These are phyloP conservation scores for Rossbeevera mucosa DNA, from an alignment of 768 basidiomycete genomes.

Conservation along the genomic window DNA sequence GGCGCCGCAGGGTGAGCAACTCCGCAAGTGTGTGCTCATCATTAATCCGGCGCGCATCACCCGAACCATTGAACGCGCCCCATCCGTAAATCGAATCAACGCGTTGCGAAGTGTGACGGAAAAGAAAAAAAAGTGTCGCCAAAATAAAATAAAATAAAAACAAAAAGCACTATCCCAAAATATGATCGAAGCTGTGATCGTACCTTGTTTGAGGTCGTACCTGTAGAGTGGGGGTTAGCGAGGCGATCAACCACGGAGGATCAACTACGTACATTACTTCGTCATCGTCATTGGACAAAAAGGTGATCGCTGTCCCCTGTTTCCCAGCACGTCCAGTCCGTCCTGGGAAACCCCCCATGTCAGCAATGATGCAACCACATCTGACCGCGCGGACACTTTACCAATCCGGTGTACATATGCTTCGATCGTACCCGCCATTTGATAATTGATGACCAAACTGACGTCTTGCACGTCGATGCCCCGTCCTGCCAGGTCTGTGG, in stretches of 20 bases:
- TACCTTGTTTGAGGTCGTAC: slow-evolving; percentile 94
- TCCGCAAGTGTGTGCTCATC: background rate
- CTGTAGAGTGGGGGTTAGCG: slow-evolving; percentile 38
- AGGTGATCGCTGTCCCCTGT: slow-evolving; percentile 88
- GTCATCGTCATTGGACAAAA: slow-evolving; percentile 93
- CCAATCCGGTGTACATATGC: slow-evolving; percentile 98
- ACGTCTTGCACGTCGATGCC: slow-evolving; percentile 99
- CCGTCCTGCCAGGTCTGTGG: slow-evolving; percentile 95
- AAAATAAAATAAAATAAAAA: background rate
- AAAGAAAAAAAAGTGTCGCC: background rate
- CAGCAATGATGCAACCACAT: background rate
- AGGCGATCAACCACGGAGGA: background rate
- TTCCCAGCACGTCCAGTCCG: slow-evolving; percentile 99
- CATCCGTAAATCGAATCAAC: too few species aligned
- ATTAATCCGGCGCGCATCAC: slow-evolving; percentile 1
- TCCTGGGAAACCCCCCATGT: slow-evolving; percentile 42
- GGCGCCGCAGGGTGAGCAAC: background rate
- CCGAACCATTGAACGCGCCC: slow-evolving; percentile 6
- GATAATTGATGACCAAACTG: slow-evolving; percentile 92
- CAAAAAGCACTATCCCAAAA: background rate
- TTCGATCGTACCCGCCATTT: slow-evolving; percentile 96
- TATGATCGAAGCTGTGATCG: slow-evolving; percentile 12
- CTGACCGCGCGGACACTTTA: slow-evolving; percentile 25
- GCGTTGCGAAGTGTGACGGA: background rate
- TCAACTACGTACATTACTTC: slow-evolving; percentile 81